A percentile compares a stretch with the other conserved stretches of the same genome.
Evolutionary conservation across 78 protist species (phyloP).

Genomic region (Dictyostelium purpureum): DNA sequence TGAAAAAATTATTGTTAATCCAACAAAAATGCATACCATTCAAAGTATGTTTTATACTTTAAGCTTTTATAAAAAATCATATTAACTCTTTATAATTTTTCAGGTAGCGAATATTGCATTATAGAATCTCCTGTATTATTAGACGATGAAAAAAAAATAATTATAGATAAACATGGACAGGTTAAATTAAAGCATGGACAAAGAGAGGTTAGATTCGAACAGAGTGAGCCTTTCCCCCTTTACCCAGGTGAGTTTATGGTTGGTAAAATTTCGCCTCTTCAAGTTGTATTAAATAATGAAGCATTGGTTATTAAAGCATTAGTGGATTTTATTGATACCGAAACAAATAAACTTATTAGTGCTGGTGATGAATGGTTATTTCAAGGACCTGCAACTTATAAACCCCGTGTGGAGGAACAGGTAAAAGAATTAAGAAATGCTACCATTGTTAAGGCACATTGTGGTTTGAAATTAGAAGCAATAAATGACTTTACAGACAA

Average conservation of each 20-base stretch:
- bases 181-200: slow-evolving; percentile 74
- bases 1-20: slow-evolving; percentile 70
- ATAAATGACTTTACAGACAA: slow-evolving; percentile 20
- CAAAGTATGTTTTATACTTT: neutral
- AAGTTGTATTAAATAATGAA: slow-evolving; percentile 44
- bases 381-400: slow-evolving; percentile 80
- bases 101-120: slow-evolving; percentile 71
- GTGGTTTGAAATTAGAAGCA: slow-evolving; percentile 14
- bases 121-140: slow-evolving; percentile 67
- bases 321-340: slow-evolving; percentile 42
- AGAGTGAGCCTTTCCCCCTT: slow-evolving; percentile 71
- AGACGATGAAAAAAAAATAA: neutral
- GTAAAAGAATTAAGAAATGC: slow-evolving; percentile 8
- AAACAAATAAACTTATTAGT: neutral
- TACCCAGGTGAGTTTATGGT: slow-evolving; percentile 80
- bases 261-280: slow-evolving; percentile 33
- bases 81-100: slow-evolving; percentile 2
- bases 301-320: slow-evolving; percentile 78
- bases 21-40: slow-evolving; percentile 12
- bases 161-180: slow-evolving; percentile 63
- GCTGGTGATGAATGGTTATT: slow-evolving; percentile 87
- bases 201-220: slow-evolving; percentile 78
- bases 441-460: slow-evolving; percentile 36
- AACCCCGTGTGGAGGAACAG: slow-evolving; percentile 52
- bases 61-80: neutral